Evolutionary conservation across 352 stramenopile genomes (phyloP), one percentile per base, ranked within the genome.

Genomic region (Phytophthora kernoviae): DNA sequence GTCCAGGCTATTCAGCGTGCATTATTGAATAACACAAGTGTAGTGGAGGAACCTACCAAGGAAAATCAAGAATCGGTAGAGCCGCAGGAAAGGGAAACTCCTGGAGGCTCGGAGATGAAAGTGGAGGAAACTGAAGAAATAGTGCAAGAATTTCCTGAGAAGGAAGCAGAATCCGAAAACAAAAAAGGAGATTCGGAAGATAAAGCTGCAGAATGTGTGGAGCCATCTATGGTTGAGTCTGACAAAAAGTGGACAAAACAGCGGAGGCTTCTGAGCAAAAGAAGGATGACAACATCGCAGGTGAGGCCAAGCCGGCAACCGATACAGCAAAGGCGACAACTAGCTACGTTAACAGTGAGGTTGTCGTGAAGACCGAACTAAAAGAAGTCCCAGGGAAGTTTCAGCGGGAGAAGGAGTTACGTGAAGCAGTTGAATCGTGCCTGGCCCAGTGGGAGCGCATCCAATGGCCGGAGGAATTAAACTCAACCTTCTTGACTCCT

Each of bases 1-100:
- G 73, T 94, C 27, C 73, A 90, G 37, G 77, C 82, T 5, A 87
- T 93, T 36, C 70, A 89, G 48, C 77, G 86, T 36, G 85, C 86
- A 4, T 58, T 94, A 4, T 51, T 77, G 20, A 62, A 65, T 43
- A 50, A 57, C 43, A 50, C 43, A 36, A 58, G 58, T 41, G 52
- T 46, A 47, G 32, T 63, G 21, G 18, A 20, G 7, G 27, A 22
- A 12, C 21, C 39, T 34, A 21, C 33, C 27, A 54, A 39, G n/a
- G 62, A 54, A 11, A 36, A 18, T 5, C 14, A 49, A 20, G 58
- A 57, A 8, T 8, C 33, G 43, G 40, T 64, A 15, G 41, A 62
- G 17, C 14, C 36, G 22, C 30, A 56, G 8, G 59, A 42, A 2
- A 18, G 21, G 3, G 40, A 51, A 12, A 46, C 33, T 18, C 44